A percentile compares a stretch with the other conserved stretches of the same genome.
These are phyloP conservation scores for Fusarium paranaense DNA, from an alignment of 2,329 filamentous ascomycete genomes.

Conservation along the genomic window DNA sequence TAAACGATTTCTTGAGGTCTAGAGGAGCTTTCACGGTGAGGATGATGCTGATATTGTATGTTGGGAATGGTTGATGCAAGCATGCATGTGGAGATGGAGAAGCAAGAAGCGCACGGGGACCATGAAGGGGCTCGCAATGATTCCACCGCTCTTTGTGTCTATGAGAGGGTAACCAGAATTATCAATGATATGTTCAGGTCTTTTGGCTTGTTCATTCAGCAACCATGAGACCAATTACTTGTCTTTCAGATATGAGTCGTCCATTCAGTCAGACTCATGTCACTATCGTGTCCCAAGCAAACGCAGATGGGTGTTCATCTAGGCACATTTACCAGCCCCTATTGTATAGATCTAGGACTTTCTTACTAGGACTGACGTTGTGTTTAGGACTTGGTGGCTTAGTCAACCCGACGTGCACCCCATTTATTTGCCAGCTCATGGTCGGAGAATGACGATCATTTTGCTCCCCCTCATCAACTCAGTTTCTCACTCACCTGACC, in stretches of 20 bases:
- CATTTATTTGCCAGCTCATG: neutral
- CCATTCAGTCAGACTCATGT: neutral
- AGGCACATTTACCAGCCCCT: neutral
- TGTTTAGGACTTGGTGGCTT: neutral
- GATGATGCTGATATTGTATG: neutral
- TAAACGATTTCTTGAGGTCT: neutral
- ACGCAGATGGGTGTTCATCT: neutral
- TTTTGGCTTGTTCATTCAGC: neutral
- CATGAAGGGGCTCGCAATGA: neutral
- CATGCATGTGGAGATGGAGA: neutral
- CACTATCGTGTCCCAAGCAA: neutral
- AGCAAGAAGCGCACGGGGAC: neutral
- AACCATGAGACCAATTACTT: neutral
- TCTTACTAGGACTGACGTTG: neutral
- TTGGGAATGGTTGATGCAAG: neutral
- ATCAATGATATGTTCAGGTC: too few species aligned
- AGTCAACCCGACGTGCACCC: neutral
- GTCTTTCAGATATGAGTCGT: neutral
- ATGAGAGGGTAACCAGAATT: too few species aligned
- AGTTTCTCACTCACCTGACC: neutral
- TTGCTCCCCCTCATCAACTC: neutral
- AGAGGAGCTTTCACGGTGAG: neutral
- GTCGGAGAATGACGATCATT: neutral
- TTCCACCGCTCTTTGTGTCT: neutral
- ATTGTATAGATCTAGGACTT: neutral